Evolutionary conservation across 1,139 yeast genomes (phyloP), one percentile per base, ranked within the genome.

Genomic region (Debaryomyces nepalensis): DNA sequence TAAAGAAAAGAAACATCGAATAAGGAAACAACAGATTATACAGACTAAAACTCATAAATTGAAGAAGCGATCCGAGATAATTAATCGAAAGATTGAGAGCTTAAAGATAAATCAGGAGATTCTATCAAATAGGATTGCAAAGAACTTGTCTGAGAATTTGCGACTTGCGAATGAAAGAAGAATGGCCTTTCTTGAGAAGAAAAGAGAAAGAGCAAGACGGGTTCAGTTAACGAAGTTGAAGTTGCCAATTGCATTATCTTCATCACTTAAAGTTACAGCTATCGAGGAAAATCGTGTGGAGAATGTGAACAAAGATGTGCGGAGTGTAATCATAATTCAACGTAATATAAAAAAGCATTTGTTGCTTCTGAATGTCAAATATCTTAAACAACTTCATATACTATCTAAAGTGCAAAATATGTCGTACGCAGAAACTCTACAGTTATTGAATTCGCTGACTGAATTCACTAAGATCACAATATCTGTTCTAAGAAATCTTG

Each of bases 91-190:
- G 30, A 31, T 57, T 10, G 33, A 23, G 12, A 39, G 41, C 12
- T 46, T 55, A 21, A 53, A 52, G 30, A 43, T 44, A 15, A 43
- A 39, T 6, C 26, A 32, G 23, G 29, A 41, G 6, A 16, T 29
- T 11, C 4, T 26, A 8, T 32, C 44, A n/a, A 23, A 29, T n/a
- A 19, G 16, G 22, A 22, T 41, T 7, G 40, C 44, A 14, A 20
- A 37, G 16, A 46, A 44, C 22, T 45, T 57, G 27, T 38, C 41
- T 12, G 39, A 44, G 6, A 44, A 48, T 22, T 42, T 57, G 14
- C 44, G 50, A 19, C 33, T 36, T 6, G 64, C 63, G 1, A 43
- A 47, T n/a, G 40, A 43, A n/a, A 47, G 64, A 26, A 45, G 66
- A 27, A 33, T 45, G 11, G 37, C 45, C n/a, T 43, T 52, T 32